Percentiles rank a stretch among this genome's conserved stretches.
These are phyloP conservation scores for Candida glucosophila DNA, from an alignment of 1,139 yeast genomes.

Conservation along the genomic window DNA sequence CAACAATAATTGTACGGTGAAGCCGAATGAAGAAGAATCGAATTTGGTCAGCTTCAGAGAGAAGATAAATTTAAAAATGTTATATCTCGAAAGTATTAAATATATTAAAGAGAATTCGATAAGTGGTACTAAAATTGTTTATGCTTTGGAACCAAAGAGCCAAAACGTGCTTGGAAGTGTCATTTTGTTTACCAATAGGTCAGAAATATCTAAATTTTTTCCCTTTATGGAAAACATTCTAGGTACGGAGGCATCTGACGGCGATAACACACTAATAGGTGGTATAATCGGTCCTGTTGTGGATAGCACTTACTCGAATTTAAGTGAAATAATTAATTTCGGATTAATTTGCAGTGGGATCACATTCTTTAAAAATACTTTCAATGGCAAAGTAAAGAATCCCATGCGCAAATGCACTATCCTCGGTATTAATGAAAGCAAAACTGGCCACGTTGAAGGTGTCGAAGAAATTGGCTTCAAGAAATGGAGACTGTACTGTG, in stretches of 20 bases:
- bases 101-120: constrained; percentile 10
- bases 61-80: constrained; percentile 8
- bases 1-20: constrained; percentile 4
- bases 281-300: constrained; percentile 52
- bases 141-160: constrained; percentile 49
- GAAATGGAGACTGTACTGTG: constrained; percentile 33
- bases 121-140: constrained; percentile 39
- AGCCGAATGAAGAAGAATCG: constrained; percentile 3
- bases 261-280: constrained; percentile 23
- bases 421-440: constrained; percentile 31
- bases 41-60: no score
- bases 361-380: constrained; percentile 38
- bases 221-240: constrained; percentile 40
- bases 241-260: constrained; percentile 2
- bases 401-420: constrained; percentile 28
- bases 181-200: constrained; percentile 42
- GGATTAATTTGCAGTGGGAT: constrained; percentile 57
- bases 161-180: constrained; percentile 49
- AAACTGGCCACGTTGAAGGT: constrained; percentile 20
- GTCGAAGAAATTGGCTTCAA: constrained; percentile 36
- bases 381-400: constrained; percentile 14
- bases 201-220: constrained; percentile 39
- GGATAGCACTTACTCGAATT: constrained; percentile 46
- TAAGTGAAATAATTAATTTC: constrained; percentile 46
- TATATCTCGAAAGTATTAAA: constrained; percentile 19